Evolutionary conservation across 352 stramenopile genomes (phyloP), one percentile per base, ranked within the genome.

Genomic region (Globisporangium nunn): DNA sequence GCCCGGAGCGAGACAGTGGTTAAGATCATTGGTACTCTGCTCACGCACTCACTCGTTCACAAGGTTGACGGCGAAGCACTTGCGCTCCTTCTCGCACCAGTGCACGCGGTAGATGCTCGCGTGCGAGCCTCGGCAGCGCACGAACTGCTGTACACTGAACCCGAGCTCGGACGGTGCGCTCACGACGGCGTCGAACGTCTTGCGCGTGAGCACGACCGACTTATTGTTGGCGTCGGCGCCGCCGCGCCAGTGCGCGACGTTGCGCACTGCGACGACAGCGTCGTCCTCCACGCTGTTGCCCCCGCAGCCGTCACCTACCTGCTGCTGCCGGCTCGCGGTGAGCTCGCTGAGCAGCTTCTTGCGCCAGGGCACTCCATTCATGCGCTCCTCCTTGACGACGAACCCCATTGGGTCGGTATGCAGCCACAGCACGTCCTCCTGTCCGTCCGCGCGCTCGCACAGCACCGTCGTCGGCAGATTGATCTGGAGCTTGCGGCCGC

Each of bases 21-120:
- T 8, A 6, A 8, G 33, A 37, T 37, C 23, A 23, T 23, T 23
- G 5, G 35, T 54, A 8, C 10, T 30, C 18, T 18, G 51, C 11
- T 11, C 11, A 43, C 11, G n/a, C 44, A 67, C 71, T 39, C 70
- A 91, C 81, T 81, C 77, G 64, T 79, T 91, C 28, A 81, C 72
- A 30, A 91, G 69, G 52, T 93, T 91, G 41, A 91, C 68, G 0
- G 71, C 83, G 44, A 78, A 90, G 50, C 79, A 78, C 6, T 88
- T 76, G 45, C 71, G 69, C 41, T 78, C 72, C 1, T 68, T 62
- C 2, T 76, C 58, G 17, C 61, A 68, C 79, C 81, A 93, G 31
- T 74, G 74, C 28, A 91, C 63, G 39, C 81, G 78, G 53, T 91
- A 91, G 40, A 91, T 72, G 41, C 79, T 89, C 10, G 77, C 70